phyloP scores from a whole-genome alignment of 176 grass and related monocot genomes.

The Bothriochloa decipiens region DNA sequence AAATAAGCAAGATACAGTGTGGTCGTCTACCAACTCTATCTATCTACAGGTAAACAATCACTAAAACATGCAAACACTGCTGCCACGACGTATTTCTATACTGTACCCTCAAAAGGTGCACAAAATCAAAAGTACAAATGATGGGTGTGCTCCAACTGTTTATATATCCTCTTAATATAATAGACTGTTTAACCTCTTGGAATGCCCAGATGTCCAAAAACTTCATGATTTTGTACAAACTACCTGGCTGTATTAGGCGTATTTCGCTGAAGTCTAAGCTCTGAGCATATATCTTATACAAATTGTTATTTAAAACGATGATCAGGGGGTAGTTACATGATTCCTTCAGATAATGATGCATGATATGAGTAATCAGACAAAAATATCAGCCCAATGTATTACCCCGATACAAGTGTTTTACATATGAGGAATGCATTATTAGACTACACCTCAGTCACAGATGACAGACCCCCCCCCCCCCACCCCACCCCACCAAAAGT shows the following conservation, averaged over 20 bases:
- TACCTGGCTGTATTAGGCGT: background rate
- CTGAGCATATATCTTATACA: background rate
- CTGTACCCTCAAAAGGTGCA: background rate
- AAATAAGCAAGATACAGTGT: background rate
- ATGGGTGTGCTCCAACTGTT: background rate
- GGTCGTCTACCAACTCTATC: background rate
- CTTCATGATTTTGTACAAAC: background rate
- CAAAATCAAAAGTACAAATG: background rate
- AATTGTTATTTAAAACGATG: background rate
- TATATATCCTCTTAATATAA: background rate
- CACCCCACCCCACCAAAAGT: background rate
- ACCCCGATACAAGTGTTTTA: background rate
- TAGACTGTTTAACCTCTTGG: background rate
- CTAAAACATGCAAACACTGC: background rate
- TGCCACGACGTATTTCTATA: background rate
- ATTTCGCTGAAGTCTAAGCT: background rate
- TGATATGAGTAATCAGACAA: background rate
- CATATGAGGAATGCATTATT: background rate
- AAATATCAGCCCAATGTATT: background rate
- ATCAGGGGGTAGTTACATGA: background rate
- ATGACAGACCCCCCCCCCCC: background rate
- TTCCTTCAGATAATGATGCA: constrained; percentile 1
- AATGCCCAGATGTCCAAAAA: background rate
- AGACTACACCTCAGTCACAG: no score
- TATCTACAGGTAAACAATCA: background rate